A percentile compares a stretch with the other conserved stretches of the same genome.
Evolutionary conservation across 352 stramenopile species (phyloP).

Genomic region (Pythium phragmiticola): DNA sequence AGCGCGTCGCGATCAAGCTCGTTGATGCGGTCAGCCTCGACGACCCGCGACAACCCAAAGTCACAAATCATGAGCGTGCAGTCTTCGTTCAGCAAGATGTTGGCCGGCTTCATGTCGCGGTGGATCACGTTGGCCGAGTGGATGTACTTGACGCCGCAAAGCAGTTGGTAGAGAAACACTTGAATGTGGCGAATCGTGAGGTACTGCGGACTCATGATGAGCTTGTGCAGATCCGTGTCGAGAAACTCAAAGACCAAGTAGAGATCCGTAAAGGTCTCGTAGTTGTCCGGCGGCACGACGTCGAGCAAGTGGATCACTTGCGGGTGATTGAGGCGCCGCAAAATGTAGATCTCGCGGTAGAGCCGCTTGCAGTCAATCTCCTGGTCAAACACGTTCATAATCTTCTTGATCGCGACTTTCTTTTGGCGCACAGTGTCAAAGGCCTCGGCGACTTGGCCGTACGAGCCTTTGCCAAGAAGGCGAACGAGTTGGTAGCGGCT

Average conservation of each 20-base stretch:
- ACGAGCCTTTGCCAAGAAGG: conserved; percentile 81
- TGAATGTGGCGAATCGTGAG: conserved; percentile 95
- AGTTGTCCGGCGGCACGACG: conserved; percentile 80
- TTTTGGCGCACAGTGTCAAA: conserved; percentile 78
- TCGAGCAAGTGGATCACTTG: conserved; percentile 85
- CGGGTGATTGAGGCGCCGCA: conserved; percentile 74
- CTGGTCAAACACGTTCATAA: conserved; percentile 88
- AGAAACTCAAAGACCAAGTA: conserved; percentile 94
- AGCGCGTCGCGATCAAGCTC: conserved; percentile 67
- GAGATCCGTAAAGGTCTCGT: conserved; percentile 86
- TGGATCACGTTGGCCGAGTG: conserved; percentile 92
- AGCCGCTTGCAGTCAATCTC: conserved; percentile 87
- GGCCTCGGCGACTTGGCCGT: conserved; percentile 82
- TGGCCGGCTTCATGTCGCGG: conserved; percentile 88
- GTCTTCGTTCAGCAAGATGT: conserved; percentile 88
- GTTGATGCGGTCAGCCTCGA: conserved; percentile 75
- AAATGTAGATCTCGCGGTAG: conserved; percentile 87
- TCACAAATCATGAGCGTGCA: conserved; percentile 88
- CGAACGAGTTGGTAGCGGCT: conserved; percentile 78
- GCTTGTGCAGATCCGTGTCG: conserved; percentile 93
- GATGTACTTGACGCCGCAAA: conserved; percentile 96
- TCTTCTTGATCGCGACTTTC: conserved; percentile 89
- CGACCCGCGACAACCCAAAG: conserved; percentile 81
- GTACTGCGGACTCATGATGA: conserved; percentile 93
- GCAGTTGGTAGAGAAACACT: conserved; percentile 96